Conservation (phyloP, 2,329 filamentous ascomycete species). For the Fusarium sp. region DNA sequence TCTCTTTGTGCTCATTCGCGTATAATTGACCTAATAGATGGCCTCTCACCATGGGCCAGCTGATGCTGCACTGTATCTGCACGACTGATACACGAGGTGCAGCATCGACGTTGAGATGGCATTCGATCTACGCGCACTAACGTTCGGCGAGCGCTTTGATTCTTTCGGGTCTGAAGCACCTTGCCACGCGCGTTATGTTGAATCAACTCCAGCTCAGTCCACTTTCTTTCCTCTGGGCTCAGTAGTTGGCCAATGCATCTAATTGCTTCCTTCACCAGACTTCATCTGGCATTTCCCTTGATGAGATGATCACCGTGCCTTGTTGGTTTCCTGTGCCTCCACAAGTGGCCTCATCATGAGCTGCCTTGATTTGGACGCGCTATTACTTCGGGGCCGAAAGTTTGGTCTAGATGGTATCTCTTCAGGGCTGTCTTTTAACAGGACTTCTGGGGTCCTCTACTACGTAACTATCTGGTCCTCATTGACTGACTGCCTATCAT, state of each 20-base stretch:
- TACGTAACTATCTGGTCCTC: background rate
- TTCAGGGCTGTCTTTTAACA: background rate
- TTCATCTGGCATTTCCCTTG: constrained; percentile 23
- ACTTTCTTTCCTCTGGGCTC: constrained; percentile 29
- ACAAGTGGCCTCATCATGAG: constrained; percentile 16
- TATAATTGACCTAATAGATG: constrained; percentile 14
- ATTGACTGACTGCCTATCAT: constrained; percentile 2
- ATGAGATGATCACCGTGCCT: constrained; percentile 14
- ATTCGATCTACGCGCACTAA: constrained; percentile 32
- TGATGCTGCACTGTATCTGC: constrained; percentile 13
- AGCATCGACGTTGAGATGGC: constrained; percentile 10
- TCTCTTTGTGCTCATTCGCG: constrained; percentile 15
- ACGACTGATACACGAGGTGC: constrained; percentile 28
- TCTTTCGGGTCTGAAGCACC: constrained; percentile 31
- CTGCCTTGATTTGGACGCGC: constrained; percentile 4
- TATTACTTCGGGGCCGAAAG: constrained; percentile 6
- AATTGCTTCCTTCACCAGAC: constrained; percentile 17
- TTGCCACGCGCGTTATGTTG: constrained; percentile 29
- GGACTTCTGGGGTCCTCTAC: constrained; percentile 6
- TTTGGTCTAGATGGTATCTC: background rate
- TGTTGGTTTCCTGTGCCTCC: constrained; percentile 15
- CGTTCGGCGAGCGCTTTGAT: constrained; percentile 36
- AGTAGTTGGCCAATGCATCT: constrained; percentile 41
- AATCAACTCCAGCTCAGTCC: constrained; percentile 38
- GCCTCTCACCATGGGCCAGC: background rate